Percentiles rank a stretch among this genome's conserved stretches.
Conservation (phyloP, 78 protist species). For the Bodo saltans region DNA sequence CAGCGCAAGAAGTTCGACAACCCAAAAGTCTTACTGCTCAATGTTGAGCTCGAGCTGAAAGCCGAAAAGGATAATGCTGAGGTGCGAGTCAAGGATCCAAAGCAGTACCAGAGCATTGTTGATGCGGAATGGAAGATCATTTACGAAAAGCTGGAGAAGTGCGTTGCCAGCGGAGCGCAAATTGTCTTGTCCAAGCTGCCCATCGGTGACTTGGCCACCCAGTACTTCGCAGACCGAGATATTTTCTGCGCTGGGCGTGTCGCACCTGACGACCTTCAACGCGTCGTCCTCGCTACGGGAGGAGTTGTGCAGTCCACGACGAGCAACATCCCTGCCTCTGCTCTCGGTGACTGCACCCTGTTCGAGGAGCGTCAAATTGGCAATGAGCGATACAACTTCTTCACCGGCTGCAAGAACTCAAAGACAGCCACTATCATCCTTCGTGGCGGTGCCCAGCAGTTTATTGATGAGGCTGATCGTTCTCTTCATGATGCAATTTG, state of each 20-base stretch:
- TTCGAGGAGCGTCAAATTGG: constrained; percentile 98
- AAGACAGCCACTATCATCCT: constrained; percentile 91
- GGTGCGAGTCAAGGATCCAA: constrained; percentile 78
- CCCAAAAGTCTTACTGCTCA: constrained; percentile 89
- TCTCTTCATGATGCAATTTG: constrained; percentile 98
- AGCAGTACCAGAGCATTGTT: constrained; percentile 86
- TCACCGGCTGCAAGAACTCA: constrained; percentile 80
- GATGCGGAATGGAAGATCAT: constrained; percentile 97
- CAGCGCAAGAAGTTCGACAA: constrained; percentile 90
- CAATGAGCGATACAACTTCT: constrained; percentile 88
- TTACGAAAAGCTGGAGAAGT: constrained; percentile 93
- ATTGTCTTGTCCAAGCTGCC: constrained; percentile 92
- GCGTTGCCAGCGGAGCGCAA: constrained; percentile 88
- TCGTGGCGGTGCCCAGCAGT: constrained; percentile 98
- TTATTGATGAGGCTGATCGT: constrained; percentile 95
- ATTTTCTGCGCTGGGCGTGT: constrained; percentile 99
- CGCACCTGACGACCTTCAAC: constrained; percentile 84
- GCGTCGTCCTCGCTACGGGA: constrained; percentile 78
- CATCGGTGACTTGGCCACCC: constrained; percentile 99
- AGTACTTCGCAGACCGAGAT: constrained; percentile 97
- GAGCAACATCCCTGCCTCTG: constrained; percentile 50
- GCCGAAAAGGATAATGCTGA: constrained; percentile 98
- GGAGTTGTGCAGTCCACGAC: constrained; percentile 84
- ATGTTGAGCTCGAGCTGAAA: constrained; percentile 98
- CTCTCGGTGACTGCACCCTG: constrained; percentile 89